phyloP scores from a whole-genome alignment of 139 green algal genomes.

The Coelastrella sp. region DNA sequence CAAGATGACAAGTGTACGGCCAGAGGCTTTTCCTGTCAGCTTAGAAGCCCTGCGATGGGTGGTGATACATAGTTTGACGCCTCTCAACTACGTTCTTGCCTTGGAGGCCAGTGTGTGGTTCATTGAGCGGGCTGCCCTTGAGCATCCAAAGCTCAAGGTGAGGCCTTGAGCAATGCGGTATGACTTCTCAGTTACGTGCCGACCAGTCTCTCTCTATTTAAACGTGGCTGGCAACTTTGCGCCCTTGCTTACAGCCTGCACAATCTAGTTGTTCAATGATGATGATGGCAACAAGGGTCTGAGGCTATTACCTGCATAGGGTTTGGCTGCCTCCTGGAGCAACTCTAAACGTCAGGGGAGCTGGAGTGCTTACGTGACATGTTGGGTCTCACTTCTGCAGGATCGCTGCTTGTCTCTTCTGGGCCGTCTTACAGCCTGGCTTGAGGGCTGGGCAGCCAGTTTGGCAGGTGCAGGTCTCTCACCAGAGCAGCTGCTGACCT shows the following conservation, averaged over 20 bases:
- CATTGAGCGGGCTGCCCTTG: constrained; percentile 63
- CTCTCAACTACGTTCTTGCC: constrained; percentile 66
- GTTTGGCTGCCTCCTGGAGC: too few relatives aligned
- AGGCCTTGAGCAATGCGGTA: neutral
- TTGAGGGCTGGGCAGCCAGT: constrained; percentile 48
- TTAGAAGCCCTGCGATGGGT: constrained; percentile 52
- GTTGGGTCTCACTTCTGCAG: neutral
- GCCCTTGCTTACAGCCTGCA: too few relatives aligned
- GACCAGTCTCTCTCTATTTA: neutral
- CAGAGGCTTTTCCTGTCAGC: constrained; percentile 66
- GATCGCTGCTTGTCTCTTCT: constrained; percentile 26
- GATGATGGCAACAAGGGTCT: neutral
- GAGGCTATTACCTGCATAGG: too few relatives aligned
- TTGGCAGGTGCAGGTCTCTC: constrained; percentile 24
- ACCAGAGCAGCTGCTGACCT: constrained; percentile 38
- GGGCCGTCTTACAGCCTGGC: constrained; percentile 31
- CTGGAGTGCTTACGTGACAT: too few relatives aligned
- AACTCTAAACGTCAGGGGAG: too few relatives aligned
- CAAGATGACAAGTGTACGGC: constrained; percentile 79
- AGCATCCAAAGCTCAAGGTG: constrained; percentile 41
- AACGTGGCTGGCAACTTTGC: neutral
- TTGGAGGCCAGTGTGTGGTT: constrained; percentile 69
- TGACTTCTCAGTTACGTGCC: neutral
- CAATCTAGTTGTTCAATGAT: too few relatives aligned
- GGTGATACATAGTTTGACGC: constrained; percentile 54